These are phyloP conservation scores for Pythium phragmitis DNA, from an alignment of 352 stramenopile species.

Conservation along the genomic window DNA sequence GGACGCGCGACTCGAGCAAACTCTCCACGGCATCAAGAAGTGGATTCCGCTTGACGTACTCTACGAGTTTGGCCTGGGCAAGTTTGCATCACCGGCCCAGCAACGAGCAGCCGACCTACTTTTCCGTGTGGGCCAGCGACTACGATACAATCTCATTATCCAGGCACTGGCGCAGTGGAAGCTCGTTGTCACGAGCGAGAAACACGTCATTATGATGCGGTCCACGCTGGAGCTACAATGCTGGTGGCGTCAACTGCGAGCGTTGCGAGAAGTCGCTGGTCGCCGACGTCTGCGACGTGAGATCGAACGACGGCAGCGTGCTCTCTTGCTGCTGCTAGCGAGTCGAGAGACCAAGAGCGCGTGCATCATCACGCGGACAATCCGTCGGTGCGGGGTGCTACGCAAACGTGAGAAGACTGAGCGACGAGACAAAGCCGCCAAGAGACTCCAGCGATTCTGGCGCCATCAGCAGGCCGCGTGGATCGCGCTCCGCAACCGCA, in stretches of 20 bases:
- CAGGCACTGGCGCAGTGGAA: constrained; percentile 52
- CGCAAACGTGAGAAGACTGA: constrained; percentile 4
- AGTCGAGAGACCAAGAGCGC: constrained; percentile 48
- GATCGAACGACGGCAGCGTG: constrained; percentile 43
- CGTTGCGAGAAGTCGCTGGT: constrained; percentile 26
- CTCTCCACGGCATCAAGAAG: constrained; percentile 49
- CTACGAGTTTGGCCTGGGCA: constrained; percentile 53
- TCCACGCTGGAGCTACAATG: constrained; percentile 42
- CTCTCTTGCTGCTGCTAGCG: constrained; percentile 40
- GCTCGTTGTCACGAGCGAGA: constrained; percentile 21
- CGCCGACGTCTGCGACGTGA: constrained; percentile 36
- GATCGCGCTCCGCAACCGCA: constrained; percentile 40
- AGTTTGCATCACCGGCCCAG: constrained; percentile 63
- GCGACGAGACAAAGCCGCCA: constrained; percentile 27
- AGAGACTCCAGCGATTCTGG: constrained; percentile 56
- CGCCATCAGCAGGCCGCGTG: constrained; percentile 41
- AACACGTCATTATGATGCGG: constrained; percentile 18
- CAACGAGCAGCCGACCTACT: constrained; percentile 52
- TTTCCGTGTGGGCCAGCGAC: constrained; percentile 37
- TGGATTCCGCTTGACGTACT: constrained; percentile 67
- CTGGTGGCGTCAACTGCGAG: constrained; percentile 56
- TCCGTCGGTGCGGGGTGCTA: constrained; percentile 29
- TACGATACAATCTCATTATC: constrained; percentile 43
- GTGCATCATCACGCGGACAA: constrained; percentile 41
- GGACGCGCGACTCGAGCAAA: constrained; percentile 39